Evolutionary conservation across 306 rosid genomes (phyloP).

Genomic region (Pterocarpus santalinus): DNA sequence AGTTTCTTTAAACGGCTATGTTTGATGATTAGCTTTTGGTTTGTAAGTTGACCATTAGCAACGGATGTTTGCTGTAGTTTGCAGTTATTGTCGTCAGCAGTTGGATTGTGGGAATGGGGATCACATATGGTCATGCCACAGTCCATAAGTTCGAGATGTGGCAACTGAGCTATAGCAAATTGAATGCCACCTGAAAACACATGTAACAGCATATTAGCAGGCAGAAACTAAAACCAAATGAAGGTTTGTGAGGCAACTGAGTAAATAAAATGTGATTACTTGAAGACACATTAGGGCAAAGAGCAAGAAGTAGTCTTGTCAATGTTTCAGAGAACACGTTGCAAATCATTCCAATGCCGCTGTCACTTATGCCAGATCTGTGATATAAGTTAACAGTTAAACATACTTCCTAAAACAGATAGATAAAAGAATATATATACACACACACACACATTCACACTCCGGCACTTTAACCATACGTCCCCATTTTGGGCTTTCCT

Average conservation of each 20-base stretch:
- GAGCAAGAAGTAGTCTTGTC: slow-evolving; percentile 75
- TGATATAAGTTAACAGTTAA: slow-evolving; percentile 38
- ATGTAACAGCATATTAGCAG: slow-evolving; percentile 19
- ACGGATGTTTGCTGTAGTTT: slow-evolving; percentile 44
- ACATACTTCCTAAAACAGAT: not conserved
- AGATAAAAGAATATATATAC: not conserved
- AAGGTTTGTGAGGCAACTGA: not conserved
- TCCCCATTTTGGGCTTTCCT: not conserved
- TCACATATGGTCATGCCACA: slow-evolving; percentile 86
- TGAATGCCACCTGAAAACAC: slow-evolving; percentile 74
- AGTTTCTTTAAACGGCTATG: slow-evolving; percentile 75
- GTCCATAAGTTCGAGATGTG: slow-evolving; percentile 83
- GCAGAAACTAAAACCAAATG: slow-evolving; percentile 2
- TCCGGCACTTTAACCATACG: not conserved
- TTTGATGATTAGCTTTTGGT: slow-evolving; percentile 80
- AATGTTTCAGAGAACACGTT: slow-evolving; percentile 76
- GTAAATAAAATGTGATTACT: slow-evolving; percentile 49
- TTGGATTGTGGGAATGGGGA: slow-evolving; percentile 52
- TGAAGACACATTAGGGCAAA: slow-evolving; percentile 78
- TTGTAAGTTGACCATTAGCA: slow-evolving; percentile 55
- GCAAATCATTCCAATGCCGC: slow-evolving; percentile 87
- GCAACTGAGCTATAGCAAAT: slow-evolving; percentile 80
- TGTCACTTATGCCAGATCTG: slow-evolving; percentile 86
- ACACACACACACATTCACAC: not conserved
- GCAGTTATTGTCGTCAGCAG: slow-evolving; percentile 48